phyloP scores from a whole-genome alignment of 2,329 filamentous ascomycete genomes.

The Boeremia exigua region DNA sequence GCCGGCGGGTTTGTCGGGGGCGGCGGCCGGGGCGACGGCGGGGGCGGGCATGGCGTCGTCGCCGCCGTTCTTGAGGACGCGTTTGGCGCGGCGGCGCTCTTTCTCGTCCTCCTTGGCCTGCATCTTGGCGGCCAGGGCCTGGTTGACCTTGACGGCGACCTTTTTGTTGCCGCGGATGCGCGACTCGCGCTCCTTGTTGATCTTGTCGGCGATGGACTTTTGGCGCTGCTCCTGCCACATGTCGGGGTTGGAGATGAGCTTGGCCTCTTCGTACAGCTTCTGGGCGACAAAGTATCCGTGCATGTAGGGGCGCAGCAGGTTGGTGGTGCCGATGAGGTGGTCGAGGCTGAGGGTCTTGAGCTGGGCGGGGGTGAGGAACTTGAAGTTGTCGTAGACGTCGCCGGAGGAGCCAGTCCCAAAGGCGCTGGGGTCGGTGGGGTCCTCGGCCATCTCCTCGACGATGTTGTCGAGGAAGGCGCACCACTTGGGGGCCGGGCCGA shows the following conservation, averaged over 20 bases:
- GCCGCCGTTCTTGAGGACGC: slow-evolving; percentile 64
- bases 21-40: slow-evolving; percentile 25
- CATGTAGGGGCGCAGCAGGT: slow-evolving; percentile 93
- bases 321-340: slow-evolving; percentile 89
- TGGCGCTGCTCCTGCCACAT: slow-evolving; percentile 90
- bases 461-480: slow-evolving; percentile 96
- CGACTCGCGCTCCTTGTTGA: slow-evolving; percentile 95
- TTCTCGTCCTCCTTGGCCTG: slow-evolving; percentile 73
- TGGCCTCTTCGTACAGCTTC: slow-evolving; percentile 92
- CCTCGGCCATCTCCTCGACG: slow-evolving; percentile 97
- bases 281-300: slow-evolving; percentile 98
- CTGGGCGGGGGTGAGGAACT: slow-evolving; percentile 91
- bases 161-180: slow-evolving; percentile 95
- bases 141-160: slow-evolving; percentile 88
- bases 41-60: slow-evolving; percentile 53
- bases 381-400: slow-evolving; percentile 98
- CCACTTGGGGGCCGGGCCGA: slow-evolving; percentile 93
- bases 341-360: slow-evolving; percentile 83
- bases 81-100: slow-evolving; percentile 53
- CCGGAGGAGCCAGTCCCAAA: slow-evolving; percentile 64
- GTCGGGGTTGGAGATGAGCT: slow-evolving; percentile 91
- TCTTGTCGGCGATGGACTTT: slow-evolving; percentile 91
- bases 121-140: slow-evolving; percentile 69
- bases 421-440: slow-evolving; percentile 67
- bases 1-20: slow-evolving; percentile 50